Base-by-base conservation (phyloP, 1,284 basidiomycete genomes). In the Phellinidium pouzarii region DNA sequence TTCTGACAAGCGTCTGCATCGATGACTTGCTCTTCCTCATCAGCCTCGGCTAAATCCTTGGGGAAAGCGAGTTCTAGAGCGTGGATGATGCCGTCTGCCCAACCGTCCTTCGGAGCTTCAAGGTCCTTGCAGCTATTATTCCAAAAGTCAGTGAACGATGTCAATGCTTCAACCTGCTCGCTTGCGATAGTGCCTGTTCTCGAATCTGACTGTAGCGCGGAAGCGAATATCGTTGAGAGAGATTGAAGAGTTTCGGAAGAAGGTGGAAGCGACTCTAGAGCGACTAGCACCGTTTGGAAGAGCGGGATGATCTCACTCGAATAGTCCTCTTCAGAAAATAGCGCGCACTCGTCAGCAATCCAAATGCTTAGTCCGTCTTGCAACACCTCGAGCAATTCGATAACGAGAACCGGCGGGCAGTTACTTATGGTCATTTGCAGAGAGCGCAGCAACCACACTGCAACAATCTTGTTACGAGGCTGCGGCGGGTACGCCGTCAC, bases 401-500 rank as follows among this genome's bases (percentile, higher is more conserved):
- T 58, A 41, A 73, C 62, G 45, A 81, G 67, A n/a, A n/a, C n/a
- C n/a, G n/a, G n/a, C 6, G 80, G 80, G 60, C 80, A 84, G 1
- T 66, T 59, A 47, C 82, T 79, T 44, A 87, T 67, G 4, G 76
- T 61, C 3, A 68, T 65, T 36, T 71, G 73, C 47, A 87, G 63
- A 3, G 80, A 74, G 36, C 79, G 68, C 17, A 81, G 66, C 56
- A 85, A 68, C 84, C 84, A 88, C 57, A 78, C 67, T 26, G 75
- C 75, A 38, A 71, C 71, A 44, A 76, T 69, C 59, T 75, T 70
- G 59, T 77, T 75, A 42, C 68, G 67, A 2, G 75, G 70, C n/a
- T 75, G 74, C 0, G 83, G 81, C 0, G 86, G 85, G 66, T 89
- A 89, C n/a, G 75, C 75, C 11, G 75, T 70, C 14, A 70, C 64